A percentile compares a stretch with the other conserved stretches of the same genome.
Conservation (phyloP, 805 yeast genomes). For the Grigorovia humatica region DNA sequence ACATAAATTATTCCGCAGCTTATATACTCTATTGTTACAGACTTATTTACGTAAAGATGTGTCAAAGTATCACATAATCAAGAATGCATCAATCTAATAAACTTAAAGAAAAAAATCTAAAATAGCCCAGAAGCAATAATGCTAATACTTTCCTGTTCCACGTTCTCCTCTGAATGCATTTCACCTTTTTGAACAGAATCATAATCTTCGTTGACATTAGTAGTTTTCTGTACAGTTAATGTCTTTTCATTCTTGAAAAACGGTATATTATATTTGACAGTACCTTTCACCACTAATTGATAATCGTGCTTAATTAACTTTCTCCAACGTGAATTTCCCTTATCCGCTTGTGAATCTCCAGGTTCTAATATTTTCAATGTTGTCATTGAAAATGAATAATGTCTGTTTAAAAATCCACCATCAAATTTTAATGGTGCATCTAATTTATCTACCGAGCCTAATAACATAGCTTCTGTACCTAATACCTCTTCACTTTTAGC, state of each 20-base stretch:
- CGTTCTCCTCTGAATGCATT: neutral
- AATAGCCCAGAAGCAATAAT: too few species aligned
- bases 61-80: too few species aligned
- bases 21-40: too few species aligned
- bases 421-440: slow-evolving; percentile 67
- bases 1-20: too few species aligned
- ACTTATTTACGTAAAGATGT: too few species aligned
- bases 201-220: slow-evolving; percentile 8
- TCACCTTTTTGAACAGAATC: neutral
- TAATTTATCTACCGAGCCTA: slow-evolving; percentile 57
- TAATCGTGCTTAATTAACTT: slow-evolving; percentile 68
- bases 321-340: slow-evolving; percentile 49
- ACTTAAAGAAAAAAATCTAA: too few species aligned
- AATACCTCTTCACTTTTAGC: slow-evolving; percentile 41
- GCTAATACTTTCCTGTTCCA: neutral
- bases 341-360: slow-evolving; percentile 33
- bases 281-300: slow-evolving; percentile 76
- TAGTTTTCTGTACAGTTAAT: slow-evolving; percentile 50
- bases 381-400: slow-evolving; percentile 48
- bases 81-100: too few species aligned
- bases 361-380: slow-evolving; percentile 68
- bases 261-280: slow-evolving; percentile 67
- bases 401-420: slow-evolving; percentile 67
- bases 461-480: slow-evolving; percentile 51
- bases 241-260: slow-evolving; percentile 44